Base-by-base conservation (phyloP, 2,329 filamentous ascomycete genomes). In the Penicillium sp. region DNA sequence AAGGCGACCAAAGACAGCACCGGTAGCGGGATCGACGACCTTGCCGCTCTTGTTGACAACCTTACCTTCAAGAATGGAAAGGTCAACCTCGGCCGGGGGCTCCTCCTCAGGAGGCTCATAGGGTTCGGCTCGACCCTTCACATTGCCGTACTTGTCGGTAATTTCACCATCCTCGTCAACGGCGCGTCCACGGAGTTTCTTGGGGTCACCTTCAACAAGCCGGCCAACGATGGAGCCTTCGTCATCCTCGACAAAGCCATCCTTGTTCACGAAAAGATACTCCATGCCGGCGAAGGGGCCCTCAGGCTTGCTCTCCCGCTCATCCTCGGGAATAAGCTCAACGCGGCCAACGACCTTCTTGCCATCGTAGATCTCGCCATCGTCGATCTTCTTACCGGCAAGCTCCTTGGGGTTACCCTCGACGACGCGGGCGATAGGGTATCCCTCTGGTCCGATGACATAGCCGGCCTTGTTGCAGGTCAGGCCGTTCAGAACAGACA, bases 91-190 rank as follows among this genome's bases (percentile, higher is more conserved):
- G 39, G 58, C 64, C 3, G 54, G 55, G 0, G 42, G 70, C 58
- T 78, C 72, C 57, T 79, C 78, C 50, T 71, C 61, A 1, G 67
- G 67, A 20, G 74, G 69, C 49, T 77, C 72, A 44, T 74, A 80
- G 3, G 76, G 77, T 60, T 80, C 77, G n/a, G 75, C 77, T 47
- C 77, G 77, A 26, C 78, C 78, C 66, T 79, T 79, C 55, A 78
- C 73, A 49, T 79, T 80, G 47, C 79, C 81, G 61, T 88, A 89
- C 65, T 82, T 83, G 73, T 93, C 88, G 46, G 86, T 75, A 26
- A 94, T 82, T 47, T 93, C 87, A 29, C 88, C 88, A 53, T 94
- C 87, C 51, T 88, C 84, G 47, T 93, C 88, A 14, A 93, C 87
- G 7, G 75, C 61, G 38, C 87, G 84, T 13, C 88, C 88, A 29